Base-by-base conservation (phyloP, 306 rosid species). In the Acacia melanoxylon region DNA sequence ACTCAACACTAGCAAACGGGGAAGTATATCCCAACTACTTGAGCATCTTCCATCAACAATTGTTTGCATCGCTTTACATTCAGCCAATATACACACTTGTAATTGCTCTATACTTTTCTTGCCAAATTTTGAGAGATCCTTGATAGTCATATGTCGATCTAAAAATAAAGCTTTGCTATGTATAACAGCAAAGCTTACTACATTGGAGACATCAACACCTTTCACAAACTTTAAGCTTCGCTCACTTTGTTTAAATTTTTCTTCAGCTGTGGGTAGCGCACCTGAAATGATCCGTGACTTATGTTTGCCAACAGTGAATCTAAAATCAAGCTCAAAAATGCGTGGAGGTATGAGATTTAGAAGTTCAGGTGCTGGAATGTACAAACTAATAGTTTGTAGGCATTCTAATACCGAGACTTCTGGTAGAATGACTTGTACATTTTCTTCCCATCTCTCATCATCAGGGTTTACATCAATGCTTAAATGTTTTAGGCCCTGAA, bases 401-500 rank as follows among this genome's bases (percentile, higher is more conserved):
- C 12, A 16, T 3, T 29, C 25, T n/a, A 80, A 61, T n/a, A 4
- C 24, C 15, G 11, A 58, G 0, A 80, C 6, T 61, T 72, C 65
- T 56, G 22, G 20, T 2, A 72, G 2, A 80, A 72, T 72, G 70
- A 14, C 16, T 31, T 25, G 40, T 7, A 31, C 49, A 45, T 31
- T 27, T 22, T 31, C 24, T 9, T 68, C 3, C 74, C 74, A 68
- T 4, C 74, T 10, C 19, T 68, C 51, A 41, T 68, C 74, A 41
- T 80, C 76, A 5, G 77, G 83, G 10, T 69, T 40, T 11, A 79
- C 83, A 79, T 79, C 69, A 54, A 79, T 25, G 44, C 31, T 79
- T 3, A 79, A 54, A 15, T 37, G 24, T 37, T 10, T 69, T 10
- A 78, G 16, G 19, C 8, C 12, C 12, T 11, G 13, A 11, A 78